A percentile compares a stretch with the other conserved stretches of the same genome.
Conservation (phyloP, 2,329 filamentous ascomycete genomes). For the Reticulascus tulasneorum region DNA sequence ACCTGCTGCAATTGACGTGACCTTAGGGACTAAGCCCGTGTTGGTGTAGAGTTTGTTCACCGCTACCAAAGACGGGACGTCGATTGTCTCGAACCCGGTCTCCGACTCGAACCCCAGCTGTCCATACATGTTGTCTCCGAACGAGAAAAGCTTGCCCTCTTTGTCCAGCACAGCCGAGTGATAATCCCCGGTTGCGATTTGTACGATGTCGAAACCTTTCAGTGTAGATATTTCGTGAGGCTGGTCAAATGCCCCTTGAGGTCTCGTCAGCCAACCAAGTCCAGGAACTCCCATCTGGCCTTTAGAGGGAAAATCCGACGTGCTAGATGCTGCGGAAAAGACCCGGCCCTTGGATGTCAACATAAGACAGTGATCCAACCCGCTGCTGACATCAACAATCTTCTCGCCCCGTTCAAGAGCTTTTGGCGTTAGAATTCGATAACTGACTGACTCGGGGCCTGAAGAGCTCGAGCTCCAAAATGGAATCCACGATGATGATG, state of each 20-base stretch:
- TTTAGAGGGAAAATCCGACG: constrained; percentile 70
- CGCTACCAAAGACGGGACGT: constrained; percentile 67
- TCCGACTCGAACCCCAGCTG: constrained; percentile 81
- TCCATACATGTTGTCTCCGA: constrained; percentile 88
- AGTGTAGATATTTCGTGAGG: constrained; percentile 75
- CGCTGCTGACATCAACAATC: constrained; percentile 69
- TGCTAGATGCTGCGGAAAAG: constrained; percentile 82
- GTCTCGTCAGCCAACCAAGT: constrained; percentile 73
- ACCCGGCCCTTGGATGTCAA: constrained; percentile 81
- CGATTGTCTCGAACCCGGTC: constrained; percentile 56
- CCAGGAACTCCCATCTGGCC: constrained; percentile 88
- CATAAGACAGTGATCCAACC: constrained; percentile 81
- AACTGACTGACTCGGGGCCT: constrained; percentile 51
- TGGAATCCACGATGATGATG: constrained; percentile 63
- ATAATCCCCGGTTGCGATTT: constrained; percentile 80
- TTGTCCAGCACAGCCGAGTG: constrained; percentile 79
- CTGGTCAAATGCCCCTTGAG: constrained; percentile 72
- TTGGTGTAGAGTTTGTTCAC: constrained; percentile 69
- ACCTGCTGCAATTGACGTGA: constrained; percentile 79
- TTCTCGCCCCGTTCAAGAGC: constrained; percentile 66
- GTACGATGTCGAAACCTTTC: constrained; percentile 63
- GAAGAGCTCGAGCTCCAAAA: constrained; percentile 56
- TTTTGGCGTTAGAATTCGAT: constrained; percentile 65
- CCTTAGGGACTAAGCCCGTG: constrained; percentile 57
- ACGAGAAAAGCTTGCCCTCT: constrained; percentile 74